Evolutionary conservation across 805 yeast species (phyloP).

Genomic region (Ogataea paraovalis): DNA sequence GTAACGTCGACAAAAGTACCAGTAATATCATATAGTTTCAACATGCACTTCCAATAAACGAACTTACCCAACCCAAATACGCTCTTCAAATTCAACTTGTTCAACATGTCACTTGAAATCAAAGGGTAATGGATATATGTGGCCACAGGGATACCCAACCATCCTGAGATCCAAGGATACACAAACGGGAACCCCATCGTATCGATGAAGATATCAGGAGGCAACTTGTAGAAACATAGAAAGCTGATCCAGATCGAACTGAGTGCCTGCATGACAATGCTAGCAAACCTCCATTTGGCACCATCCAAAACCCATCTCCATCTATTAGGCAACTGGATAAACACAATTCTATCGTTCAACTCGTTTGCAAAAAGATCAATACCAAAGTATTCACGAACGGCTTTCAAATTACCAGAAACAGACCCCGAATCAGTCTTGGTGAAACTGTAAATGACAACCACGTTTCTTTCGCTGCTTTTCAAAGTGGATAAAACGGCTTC

Average conservation of each 20-base stretch:
- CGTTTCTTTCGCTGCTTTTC: conserved; percentile 39
- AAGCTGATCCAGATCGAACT: conserved; percentile 68
- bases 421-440: conserved; percentile 23
- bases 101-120: conserved; percentile 82
- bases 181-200: conserved; percentile 92
- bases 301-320: conserved; percentile 60
- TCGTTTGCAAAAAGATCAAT: conserved; percentile 21
- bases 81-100: conserved; percentile 40
- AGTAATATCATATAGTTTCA: conserved; percentile 57
- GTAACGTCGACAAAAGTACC: conserved; percentile 67
- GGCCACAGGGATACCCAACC: conserved; percentile 67
- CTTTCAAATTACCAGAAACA: conserved; percentile 21
- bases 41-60: conserved; percentile 68
- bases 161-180: conserved; percentile 58
- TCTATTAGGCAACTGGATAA: conserved; percentile 29
- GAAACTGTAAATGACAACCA: conserved; percentile 61
- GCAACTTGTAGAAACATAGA: conserved; percentile 63
- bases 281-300: conserved; percentile 69
- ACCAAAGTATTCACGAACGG: conserved; percentile 26
- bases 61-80: conserved; percentile 38
- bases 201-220: conserved; percentile 91
- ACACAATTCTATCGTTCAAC: conserved; percentile 28
- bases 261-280: conserved; percentile 81
- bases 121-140: conserved; percentile 96
- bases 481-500: conserved; percentile 79